phyloP scores from a whole-genome alignment of 805 yeast species.

The Wickerhamiella cacticola region DNA sequence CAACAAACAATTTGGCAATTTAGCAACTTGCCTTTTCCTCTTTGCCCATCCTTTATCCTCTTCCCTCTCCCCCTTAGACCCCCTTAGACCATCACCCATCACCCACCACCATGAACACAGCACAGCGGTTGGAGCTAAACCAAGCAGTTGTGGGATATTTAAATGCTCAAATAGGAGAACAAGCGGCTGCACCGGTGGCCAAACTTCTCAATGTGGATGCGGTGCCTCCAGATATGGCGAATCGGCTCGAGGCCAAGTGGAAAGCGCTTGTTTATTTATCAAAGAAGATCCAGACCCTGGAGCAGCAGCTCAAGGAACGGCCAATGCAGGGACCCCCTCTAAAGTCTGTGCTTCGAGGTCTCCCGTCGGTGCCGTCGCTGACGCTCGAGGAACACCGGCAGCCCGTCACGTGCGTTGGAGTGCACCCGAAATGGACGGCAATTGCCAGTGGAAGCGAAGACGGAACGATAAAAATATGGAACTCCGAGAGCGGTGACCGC shows the following conservation, averaged over 20 bases:
- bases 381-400: constrained; percentile 43
- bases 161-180: constrained; percentile 24
- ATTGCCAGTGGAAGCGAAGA: constrained; percentile 57
- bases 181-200: constrained; percentile 16
- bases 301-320: constrained; percentile 39
- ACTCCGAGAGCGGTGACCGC: constrained; percentile 49
- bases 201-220: constrained; percentile 23
- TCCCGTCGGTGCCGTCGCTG: constrained; percentile 39
- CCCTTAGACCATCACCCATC: background rate
- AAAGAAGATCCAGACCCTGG: constrained; percentile 54
- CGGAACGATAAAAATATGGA: constrained; percentile 67
- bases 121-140: constrained; percentile 38
- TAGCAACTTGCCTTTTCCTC: too few species aligned
- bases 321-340: constrained; percentile 38
- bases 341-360: constrained; percentile 10
- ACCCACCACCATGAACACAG: constrained; percentile 24
- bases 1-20: too few species aligned
- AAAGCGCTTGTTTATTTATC: constrained; percentile 71
- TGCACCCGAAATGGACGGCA: constrained; percentile 66
- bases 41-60: background rate
- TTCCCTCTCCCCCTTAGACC: background rate
- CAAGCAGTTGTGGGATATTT: constrained; percentile 40
- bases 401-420: constrained; percentile 47
- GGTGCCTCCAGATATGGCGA: constrained; percentile 19
- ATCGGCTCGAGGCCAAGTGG: constrained; percentile 66